A percentile compares a stretch with the other conserved stretches of the same genome.
Conservation (phyloP, 306 rosid species). For the Oxytropis ochrocephala region DNA sequence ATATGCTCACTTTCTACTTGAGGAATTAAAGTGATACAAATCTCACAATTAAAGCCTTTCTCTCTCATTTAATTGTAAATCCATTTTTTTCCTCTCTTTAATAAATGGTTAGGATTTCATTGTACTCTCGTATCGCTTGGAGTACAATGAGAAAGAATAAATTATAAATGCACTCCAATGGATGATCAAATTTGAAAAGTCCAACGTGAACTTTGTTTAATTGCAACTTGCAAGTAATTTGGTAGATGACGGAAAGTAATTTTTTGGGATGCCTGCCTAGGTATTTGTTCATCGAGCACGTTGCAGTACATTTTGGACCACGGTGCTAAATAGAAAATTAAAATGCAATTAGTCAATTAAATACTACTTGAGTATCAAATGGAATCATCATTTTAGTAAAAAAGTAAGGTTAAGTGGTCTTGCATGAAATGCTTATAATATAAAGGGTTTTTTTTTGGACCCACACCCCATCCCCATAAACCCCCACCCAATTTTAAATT, state of each 20-base stretch:
- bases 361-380: constrained; percentile 9
- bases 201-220: neutral
- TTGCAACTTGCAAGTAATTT: constrained; percentile 15
- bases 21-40: no score
- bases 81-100: no score
- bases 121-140: no score
- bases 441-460: no score
- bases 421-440: neutral
- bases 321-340: neutral
- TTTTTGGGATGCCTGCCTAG: neutral
- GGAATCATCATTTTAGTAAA: neutral
- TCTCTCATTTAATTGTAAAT: no score
- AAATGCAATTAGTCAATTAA: constrained; percentile 1
- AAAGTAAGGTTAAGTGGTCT: neutral
- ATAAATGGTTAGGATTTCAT: no score
- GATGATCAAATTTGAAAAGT: constrained; percentile 4
- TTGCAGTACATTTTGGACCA: constrained; percentile 19
- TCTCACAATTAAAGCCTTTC: no score
- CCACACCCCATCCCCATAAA: no score
- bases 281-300: neutral
- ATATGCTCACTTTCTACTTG: no score
- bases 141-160: no score
- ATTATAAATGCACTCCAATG: constrained; percentile 1
- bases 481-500: no score
- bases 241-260: constrained; percentile 14